Percentiles rank a stretch among this genome's conserved stretches.
Conservation (phyloP, 495 filamentous ascomycete species). For the Mycothermus thermophilus region DNA sequence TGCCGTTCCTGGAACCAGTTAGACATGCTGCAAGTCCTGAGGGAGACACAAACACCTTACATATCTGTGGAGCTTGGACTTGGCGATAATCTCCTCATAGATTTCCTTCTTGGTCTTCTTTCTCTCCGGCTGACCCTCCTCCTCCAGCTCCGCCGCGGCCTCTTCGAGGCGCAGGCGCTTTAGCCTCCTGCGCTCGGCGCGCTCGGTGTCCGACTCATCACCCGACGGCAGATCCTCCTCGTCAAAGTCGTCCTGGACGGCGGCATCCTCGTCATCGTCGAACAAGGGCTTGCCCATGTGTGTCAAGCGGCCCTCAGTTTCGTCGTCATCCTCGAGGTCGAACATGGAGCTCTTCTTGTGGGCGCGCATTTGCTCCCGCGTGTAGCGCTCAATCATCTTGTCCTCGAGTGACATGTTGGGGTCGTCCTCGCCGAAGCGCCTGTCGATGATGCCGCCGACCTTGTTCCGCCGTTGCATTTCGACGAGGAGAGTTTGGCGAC, state of each 20-base stretch:
- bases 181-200: slow-evolving; percentile 33
- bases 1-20: slow-evolving; percentile 41
- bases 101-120: slow-evolving; percentile 93
- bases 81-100: slow-evolving; percentile 94
- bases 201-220: slow-evolving; percentile 39
- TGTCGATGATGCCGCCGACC: slow-evolving; percentile 80
- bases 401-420: slow-evolving; percentile 89
- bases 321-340: slow-evolving; percentile 78
- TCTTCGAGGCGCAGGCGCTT: slow-evolving; percentile 46
- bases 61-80: slow-evolving; percentile 88
- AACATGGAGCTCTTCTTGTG: slow-evolving; percentile 66
- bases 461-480: slow-evolving; percentile 82
- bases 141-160: slow-evolving; percentile 28
- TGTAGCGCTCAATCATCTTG: slow-evolving; percentile 79
- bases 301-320: slow-evolving; percentile 59
- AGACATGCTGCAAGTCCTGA: neutral
- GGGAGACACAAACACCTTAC: slow-evolving; percentile 28
- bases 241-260: slow-evolving; percentile 55
- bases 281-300: slow-evolving; percentile 66
- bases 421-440: slow-evolving; percentile 92
- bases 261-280: slow-evolving; percentile 29
- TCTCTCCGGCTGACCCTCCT: slow-evolving; percentile 47
- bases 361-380: slow-evolving; percentile 60
- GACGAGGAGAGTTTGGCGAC: slow-evolving; percentile 62
- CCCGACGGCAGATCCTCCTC: slow-evolving; percentile 44